Evolutionary conservation across 352 stramenopile genomes (phyloP).

Genomic region (Aphanomyces stellatus): DNA sequence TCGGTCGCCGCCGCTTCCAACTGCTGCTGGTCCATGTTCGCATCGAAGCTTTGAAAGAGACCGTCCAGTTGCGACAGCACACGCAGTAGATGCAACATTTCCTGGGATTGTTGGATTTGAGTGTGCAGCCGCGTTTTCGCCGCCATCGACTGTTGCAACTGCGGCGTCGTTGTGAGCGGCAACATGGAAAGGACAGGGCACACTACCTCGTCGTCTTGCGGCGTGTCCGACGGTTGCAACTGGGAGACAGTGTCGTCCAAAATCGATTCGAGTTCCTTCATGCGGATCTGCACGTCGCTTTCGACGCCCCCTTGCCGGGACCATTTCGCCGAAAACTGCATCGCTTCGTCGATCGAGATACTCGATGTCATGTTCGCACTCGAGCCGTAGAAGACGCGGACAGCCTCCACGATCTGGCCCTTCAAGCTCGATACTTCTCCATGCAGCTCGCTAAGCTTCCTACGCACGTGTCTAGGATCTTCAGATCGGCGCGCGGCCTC

Average conservation of each 20-base stretch:
- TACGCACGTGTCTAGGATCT: neutral
- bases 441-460: conserved; percentile 8
- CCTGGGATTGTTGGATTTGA: conserved; percentile 15
- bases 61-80: conserved; percentile 1
- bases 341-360: conserved; percentile 15
- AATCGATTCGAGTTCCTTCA: neutral
- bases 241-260: conserved; percentile 3
- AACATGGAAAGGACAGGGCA: neutral
- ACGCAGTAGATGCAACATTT: neutral
- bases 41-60: neutral
- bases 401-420: conserved; percentile 4
- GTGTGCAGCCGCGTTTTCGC: neutral
- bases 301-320: neutral
- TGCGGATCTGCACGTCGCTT: conserved; percentile 8
- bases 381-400: conserved; percentile 2
- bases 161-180: neutral
- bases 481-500: neutral
- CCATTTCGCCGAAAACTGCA: conserved; percentile 10
- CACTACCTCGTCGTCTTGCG: neutral
- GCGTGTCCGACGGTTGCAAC: neutral
- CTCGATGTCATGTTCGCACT: neutral
- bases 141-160: conserved; percentile 1
- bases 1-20: neutral
- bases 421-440: conserved; percentile 9
- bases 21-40: neutral